Evolutionary conservation across 2,329 filamentous ascomycete genomes (phyloP).

Genomic region (Aschersonia sp.): DNA sequence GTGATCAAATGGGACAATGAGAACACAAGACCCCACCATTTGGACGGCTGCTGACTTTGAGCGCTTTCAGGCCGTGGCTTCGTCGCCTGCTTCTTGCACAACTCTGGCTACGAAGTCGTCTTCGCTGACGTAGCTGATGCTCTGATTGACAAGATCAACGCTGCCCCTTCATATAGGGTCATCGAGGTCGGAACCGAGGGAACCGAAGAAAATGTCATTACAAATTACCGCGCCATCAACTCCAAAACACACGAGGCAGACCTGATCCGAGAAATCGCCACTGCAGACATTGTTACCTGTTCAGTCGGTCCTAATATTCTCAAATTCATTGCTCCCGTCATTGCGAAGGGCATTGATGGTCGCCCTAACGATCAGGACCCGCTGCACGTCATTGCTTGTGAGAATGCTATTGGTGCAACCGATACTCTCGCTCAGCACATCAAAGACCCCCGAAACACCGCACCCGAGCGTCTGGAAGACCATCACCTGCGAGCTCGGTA

Average conservation of each 20-base stretch:
- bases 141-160: conserved; percentile 69
- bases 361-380: conserved; percentile 52
- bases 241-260: conserved; percentile 72
- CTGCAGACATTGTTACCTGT: conserved; percentile 86
- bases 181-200: conserved; percentile 83
- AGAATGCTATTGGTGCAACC: conserved; percentile 93
- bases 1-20: neutral
- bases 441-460: conserved; percentile 59
- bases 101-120: conserved; percentile 89
- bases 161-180: conserved; percentile 67
- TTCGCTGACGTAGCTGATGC: conserved; percentile 87
- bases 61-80: conserved; percentile 50
- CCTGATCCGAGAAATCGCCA: conserved; percentile 71
- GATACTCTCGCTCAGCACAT: conserved; percentile 75
- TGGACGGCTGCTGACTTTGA: conserved; percentile 4
- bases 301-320: conserved; percentile 94
- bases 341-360: conserved; percentile 82
- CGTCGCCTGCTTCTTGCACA: conserved; percentile 82
- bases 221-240: conserved; percentile 96
- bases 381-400: conserved; percentile 87
- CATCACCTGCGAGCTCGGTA: conserved; percentile 69
- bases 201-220: conserved; percentile 68
- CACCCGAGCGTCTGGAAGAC: conserved; percentile 48
- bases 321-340: conserved; percentile 89
- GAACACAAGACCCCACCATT: neutral